Percentiles rank a stretch among this genome's conserved stretches.
Conservation (phyloP, 2,329 filamentous ascomycete species). For the Colletotrichum destructivum region DNA sequence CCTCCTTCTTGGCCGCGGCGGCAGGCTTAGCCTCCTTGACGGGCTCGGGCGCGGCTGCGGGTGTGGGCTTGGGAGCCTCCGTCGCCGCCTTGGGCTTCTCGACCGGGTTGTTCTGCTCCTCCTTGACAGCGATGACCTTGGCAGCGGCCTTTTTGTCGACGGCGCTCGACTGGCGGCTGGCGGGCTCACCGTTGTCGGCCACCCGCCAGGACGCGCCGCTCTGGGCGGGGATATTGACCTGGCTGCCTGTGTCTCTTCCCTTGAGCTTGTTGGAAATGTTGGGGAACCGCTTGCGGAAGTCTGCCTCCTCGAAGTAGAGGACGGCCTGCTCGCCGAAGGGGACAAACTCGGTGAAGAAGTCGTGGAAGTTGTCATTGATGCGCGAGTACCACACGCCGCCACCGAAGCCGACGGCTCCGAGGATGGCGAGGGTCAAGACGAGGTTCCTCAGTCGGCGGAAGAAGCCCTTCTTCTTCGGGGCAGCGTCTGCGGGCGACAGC, state of each 20-base stretch:
- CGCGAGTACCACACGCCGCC: constrained; percentile 94
- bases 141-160: constrained; percentile 52
- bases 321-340: constrained; percentile 96
- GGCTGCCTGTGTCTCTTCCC: constrained; percentile 72
- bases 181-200: constrained; percentile 71
- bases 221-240: constrained; percentile 86
- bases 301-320: constrained; percentile 93
- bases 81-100: constrained; percentile 43
- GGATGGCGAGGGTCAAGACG: constrained; percentile 81
- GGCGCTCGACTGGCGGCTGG: constrained; percentile 75
- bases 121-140: constrained; percentile 48
- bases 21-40: constrained; percentile 52
- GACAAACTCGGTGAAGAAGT: constrained; percentile 98
- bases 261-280: constrained; percentile 60
- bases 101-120: constrained; percentile 50
- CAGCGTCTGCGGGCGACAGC: constrained; percentile 54
- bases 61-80: constrained; percentile 14
- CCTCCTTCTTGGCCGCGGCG: constrained; percentile 47
- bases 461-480: constrained; percentile 74
- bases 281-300: constrained; percentile 89
- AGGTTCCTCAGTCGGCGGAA: constrained; percentile 83
- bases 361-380: constrained; percentile 97
- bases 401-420: constrained; percentile 84
- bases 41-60: constrained; percentile 44
- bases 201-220: constrained; percentile 89